A percentile compares a stretch with the other conserved stretches of the same genome.
Conservation (phyloP, 2,329 filamentous ascomycete species). For the Aureobasidium sp. region DNA sequence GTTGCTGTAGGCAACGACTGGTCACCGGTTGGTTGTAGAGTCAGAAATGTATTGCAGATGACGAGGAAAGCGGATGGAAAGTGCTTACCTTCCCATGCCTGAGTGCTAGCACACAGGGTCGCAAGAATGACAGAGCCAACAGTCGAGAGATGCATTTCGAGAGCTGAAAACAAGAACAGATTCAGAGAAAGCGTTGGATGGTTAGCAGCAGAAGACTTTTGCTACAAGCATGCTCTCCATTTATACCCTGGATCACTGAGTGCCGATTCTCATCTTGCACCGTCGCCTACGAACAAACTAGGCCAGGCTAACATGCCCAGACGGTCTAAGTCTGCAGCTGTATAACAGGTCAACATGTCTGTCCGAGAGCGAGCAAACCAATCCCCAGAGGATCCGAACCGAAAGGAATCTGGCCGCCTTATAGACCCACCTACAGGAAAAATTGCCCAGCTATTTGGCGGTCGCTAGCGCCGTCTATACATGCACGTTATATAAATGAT, state of each 20-base stretch:
- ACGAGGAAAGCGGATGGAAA: no score
- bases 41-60: background rate
- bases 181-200: background rate
- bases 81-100: background rate
- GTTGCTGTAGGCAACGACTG: background rate
- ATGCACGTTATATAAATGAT: no score
- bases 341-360: background rate
- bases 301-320: background rate
- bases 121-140: background rate
- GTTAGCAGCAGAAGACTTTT: background rate
- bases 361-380: background rate
- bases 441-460: background rate
- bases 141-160: background rate
- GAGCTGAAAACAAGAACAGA: background rate
- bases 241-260: background rate
- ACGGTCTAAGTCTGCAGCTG: background rate
- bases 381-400: background rate
- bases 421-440: background rate
- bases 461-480: background rate
- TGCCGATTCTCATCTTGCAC: no score
- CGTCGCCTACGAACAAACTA: no score
- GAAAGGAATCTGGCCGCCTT: background rate
- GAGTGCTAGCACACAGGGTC: background rate
- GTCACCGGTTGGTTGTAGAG: background rate
- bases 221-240: background rate